Percentiles rank a stretch among this genome's conserved stretches.
These are phyloP conservation scores for Wickerhamiella bombiphila DNA, from an alignment of 805 yeast species.

Conservation along the genomic window DNA sequence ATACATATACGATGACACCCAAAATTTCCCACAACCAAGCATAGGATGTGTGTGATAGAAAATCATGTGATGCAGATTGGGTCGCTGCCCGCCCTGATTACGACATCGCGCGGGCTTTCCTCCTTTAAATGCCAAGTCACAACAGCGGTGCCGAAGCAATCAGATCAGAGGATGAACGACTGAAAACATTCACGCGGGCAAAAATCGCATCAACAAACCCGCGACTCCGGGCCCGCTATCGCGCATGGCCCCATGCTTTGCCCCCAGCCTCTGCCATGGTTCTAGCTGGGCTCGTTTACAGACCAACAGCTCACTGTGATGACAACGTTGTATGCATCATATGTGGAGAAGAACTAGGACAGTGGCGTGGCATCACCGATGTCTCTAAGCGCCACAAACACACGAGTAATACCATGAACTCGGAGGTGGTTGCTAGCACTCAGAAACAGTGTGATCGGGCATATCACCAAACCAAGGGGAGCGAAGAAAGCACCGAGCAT, in stretches of 20 bases:
- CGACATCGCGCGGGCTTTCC: too few species aligned
- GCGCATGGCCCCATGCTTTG: neutral
- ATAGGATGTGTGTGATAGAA: too few species aligned
- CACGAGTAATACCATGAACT: too few species aligned
- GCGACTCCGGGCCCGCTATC: neutral
- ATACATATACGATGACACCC: too few species aligned
- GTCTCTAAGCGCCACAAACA: neutral
- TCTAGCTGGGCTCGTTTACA: neutral
- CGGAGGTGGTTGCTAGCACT: neutral
- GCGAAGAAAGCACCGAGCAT: too few species aligned
- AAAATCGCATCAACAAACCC: neutral
- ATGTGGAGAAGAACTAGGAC: neutral
- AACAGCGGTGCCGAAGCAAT: too few species aligned
- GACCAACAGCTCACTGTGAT: neutral
- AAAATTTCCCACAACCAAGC: too few species aligned
- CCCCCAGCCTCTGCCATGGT: slow-evolving; percentile 1
- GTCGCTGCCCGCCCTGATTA: too few species aligned
- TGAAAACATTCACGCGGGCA: neutral
- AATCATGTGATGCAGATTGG: too few species aligned
- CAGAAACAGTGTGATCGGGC: too few species aligned
- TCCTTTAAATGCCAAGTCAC: too few species aligned
- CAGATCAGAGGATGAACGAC: too few species aligned
- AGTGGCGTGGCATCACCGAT: neutral
- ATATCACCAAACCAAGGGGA: neutral
- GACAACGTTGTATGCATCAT: neutral